These are phyloP conservation scores for Dothistroma pini DNA, from an alignment of 2,329 filamentous ascomycete species.

Conservation along the genomic window DNA sequence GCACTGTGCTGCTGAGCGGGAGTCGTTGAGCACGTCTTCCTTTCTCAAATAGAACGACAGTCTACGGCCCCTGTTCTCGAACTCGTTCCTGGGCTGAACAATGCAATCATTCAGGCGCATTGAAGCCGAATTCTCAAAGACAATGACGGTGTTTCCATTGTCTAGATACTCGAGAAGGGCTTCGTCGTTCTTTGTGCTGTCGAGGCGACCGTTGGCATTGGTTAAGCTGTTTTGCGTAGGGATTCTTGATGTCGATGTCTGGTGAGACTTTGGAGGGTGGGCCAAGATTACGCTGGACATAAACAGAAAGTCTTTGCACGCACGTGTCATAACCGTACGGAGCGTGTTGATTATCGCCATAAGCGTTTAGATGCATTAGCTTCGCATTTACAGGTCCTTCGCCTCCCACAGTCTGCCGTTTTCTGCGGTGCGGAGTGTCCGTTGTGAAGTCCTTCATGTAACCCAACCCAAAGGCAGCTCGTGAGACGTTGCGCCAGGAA, in stretches of 20 bases:
- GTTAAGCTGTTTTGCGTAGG: conserved; percentile 33
- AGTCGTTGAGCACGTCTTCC: conserved; percentile 43
- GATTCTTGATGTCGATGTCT: conserved; percentile 41
- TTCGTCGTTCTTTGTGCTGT: background rate
- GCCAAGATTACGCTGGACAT: conserved; percentile 49
- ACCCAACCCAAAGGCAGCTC: conserved; percentile 51
- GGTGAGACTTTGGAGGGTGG: conserved; percentile 34
- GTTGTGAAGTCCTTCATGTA: conserved; percentile 48
- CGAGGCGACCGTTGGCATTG: conserved; percentile 2
- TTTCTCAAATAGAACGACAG: conserved; percentile 49
- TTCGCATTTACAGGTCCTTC: conserved; percentile 33
- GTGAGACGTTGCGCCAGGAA: conserved; percentile 50
- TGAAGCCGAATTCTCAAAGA: conserved; percentile 52
- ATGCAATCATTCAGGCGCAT: conserved; percentile 48
- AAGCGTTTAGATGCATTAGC: conserved; percentile 52
- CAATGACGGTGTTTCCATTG: conserved; percentile 50
- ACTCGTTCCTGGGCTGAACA: conserved; percentile 48
- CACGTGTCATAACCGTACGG: conserved; percentile 49
- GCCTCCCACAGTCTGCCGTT: conserved; percentile 8
- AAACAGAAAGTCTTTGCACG: conserved; percentile 49
- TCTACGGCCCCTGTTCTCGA: conserved; percentile 52
- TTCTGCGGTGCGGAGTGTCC: conserved; percentile 11
- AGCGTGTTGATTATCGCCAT: conserved; percentile 41
- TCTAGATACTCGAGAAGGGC: conserved; percentile 37
- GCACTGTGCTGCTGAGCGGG: conserved; percentile 45